Conservation (phyloP, 495 filamentous ascomycete genomes). For the Penicillium alfredii region DNA sequence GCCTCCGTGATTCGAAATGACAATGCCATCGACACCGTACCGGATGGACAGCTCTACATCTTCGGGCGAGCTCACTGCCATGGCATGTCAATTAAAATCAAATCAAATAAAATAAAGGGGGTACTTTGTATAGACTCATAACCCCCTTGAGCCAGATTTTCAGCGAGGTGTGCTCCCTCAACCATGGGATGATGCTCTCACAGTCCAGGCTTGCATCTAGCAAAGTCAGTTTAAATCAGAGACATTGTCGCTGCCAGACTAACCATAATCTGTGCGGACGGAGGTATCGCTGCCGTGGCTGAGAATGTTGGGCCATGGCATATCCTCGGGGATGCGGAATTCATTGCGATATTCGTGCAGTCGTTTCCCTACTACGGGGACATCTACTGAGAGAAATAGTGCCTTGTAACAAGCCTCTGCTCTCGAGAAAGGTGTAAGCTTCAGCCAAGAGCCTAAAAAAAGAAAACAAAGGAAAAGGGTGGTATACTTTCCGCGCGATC, state of each 20-base stretch:
- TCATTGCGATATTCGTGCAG: conserved; percentile 42
- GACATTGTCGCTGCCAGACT: background rate
- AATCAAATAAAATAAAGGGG: no score
- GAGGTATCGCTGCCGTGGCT: conserved; percentile 25
- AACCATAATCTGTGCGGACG: conserved; percentile 29
- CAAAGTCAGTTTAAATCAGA: conserved; percentile 32
- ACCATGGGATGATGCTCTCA: conserved; percentile 80
- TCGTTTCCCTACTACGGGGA: conserved; percentile 69
- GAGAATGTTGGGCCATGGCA: conserved; percentile 29
- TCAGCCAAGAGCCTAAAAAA: no score
- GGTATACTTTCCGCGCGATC: conserved; percentile 66
- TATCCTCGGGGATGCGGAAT: conserved; percentile 35
- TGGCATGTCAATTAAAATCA: background rate
- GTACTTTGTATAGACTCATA: no score
- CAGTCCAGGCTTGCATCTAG: conserved; percentile 80
- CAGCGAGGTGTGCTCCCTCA: conserved; percentile 77
- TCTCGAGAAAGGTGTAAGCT: conserved; percentile 1
- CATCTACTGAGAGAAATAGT: conserved; percentile 91
- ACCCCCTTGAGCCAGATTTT: conserved; percentile 88
- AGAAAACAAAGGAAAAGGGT: conserved; percentile 7
- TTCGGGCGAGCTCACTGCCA: conserved; percentile 60
- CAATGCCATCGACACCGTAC: conserved; percentile 71
- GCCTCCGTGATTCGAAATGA: conserved; percentile 90
- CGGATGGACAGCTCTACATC: conserved; percentile 78
- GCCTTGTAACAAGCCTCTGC: conserved; percentile 82